A percentile compares a stretch with the other conserved stretches of the same genome.
Evolutionary conservation across 345 rosid species (phyloP).

Genomic region (Acer campestre): DNA sequence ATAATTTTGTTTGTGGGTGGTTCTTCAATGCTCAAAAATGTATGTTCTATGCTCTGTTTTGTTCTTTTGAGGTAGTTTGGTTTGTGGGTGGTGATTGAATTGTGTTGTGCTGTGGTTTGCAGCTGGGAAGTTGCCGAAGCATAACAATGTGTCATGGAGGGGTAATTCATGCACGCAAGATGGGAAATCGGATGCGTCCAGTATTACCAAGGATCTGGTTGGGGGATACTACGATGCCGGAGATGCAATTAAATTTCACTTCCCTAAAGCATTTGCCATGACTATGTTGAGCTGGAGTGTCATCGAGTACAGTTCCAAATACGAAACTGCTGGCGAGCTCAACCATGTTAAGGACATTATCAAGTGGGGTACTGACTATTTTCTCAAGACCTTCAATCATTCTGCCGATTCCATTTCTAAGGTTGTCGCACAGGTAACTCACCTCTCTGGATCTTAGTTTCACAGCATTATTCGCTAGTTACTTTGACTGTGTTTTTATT

Average conservation of each 20-base stretch:
- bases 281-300: slow-evolving; percentile 99
- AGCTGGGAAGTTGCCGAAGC: slow-evolving; percentile 93
- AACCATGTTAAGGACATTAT: slow-evolving; percentile 83
- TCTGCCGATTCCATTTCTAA: slow-evolving; percentile 68
- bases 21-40: background rate
- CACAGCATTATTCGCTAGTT: too few species aligned
- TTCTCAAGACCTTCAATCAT: slow-evolving; percentile 88
- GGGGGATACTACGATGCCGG: slow-evolving; percentile 98
- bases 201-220: slow-evolving; percentile 60
- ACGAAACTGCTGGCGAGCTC: slow-evolving; percentile 93
- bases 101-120: slow-evolving; percentile 10
- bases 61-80: background rate
- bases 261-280: slow-evolving; percentile 87
- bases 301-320: slow-evolving; percentile 90
- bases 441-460: background rate
- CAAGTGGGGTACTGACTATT: slow-evolving; percentile 93
- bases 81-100: background rate
- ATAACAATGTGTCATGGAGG: slow-evolving; percentile 94
- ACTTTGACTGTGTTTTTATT: too few species aligned
- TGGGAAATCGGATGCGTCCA: slow-evolving; percentile 61
- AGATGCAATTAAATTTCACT: slow-evolving; percentile 92
- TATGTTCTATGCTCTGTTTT: background rate
- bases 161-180: slow-evolving; percentile 82
- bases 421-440: slow-evolving; percentile 66
- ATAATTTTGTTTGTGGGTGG: background rate